Evolutionary conservation across 2,329 filamentous ascomycete genomes (phyloP).

Genomic region (Ascochyta koolunga): DNA sequence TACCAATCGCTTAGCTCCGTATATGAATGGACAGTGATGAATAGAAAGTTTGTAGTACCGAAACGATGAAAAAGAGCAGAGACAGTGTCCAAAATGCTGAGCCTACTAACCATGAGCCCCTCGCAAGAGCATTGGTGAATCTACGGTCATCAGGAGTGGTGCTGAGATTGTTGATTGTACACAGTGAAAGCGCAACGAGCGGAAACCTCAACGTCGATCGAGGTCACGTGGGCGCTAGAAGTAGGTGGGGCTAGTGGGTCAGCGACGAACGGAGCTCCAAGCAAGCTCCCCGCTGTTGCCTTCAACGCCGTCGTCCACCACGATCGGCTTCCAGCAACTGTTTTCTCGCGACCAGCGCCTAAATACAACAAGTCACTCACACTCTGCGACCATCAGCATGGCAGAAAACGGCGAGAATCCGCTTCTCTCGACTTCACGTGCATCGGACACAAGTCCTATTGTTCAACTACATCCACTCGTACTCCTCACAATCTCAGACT

Average conservation of each 20-base stretch:
- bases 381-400: conserved; percentile 35
- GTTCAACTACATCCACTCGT: conserved; percentile 91
- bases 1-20: conserved; percentile 11
- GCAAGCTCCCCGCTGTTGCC: conserved; percentile 16
- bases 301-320: not conserved
- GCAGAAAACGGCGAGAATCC: conserved; percentile 47
- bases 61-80: not conserved
- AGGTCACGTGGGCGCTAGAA: not conserved
- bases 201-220: no score
- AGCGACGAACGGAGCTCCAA: not conserved
- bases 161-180: not conserved
- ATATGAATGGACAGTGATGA: not conserved
- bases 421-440: conserved; percentile 51
- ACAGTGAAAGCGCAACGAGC: not conserved
- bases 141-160: not conserved
- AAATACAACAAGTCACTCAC: not conserved
- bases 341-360: not conserved
- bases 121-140: not conserved
- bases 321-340: conserved; percentile 2
- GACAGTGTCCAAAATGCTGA: not conserved
- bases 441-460: conserved; percentile 75
- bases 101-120: not conserved
- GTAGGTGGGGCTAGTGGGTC: not conserved
- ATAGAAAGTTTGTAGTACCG: not conserved
- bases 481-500: conserved; percentile 94